Base-by-base conservation (phyloP, 371 early-diverging fungal species). In the Mucor irregularis region DNA sequence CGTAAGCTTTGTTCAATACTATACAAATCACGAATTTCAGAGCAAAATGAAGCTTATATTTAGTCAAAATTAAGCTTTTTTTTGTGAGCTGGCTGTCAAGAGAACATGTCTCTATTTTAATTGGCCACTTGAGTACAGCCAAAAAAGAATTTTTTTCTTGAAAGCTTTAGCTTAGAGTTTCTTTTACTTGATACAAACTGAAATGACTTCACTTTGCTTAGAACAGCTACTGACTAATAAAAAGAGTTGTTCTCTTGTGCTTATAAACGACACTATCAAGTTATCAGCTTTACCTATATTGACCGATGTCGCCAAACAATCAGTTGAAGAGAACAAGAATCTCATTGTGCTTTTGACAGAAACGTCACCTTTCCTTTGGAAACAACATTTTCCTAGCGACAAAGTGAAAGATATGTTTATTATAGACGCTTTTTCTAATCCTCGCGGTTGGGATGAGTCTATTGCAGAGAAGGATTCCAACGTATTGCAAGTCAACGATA, bases 181-280 rank as follows among this genome's bases (percentile, higher is more conserved):
- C n/a, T 34, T 11, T 7, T 34, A 13, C n/a, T 34, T 9, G n/a
- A 34, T 45, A 24, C 21, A 21, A 39, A 21, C n/a, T n/a, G n/a
- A n/a, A 30, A 59, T 66, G 61, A 40, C 45, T 34, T 14, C 58
- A 39, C 61, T 70, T 25, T 64, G 65, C 26, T 57, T 77, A 19
- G 72, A 73, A 35, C 78, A 72, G 21, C 35, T 77, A 31, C 40
- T 77, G 10, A 56, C 55, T n/a, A 66, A 71, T 48, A 72, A 65
- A 50, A 67, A 69, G 30, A 58, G 70, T 0, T 48, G 62, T 5
- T 61, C 66, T 7, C 72, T 74, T 17, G 51, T 69, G 9, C 38
- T 73, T 13, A 46, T 77, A 2, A 67, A 74, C 16, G 74, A 71
- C 34, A 61, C 70, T 0, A 44, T 74, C 11, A 53, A 60, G 10